Conservation (phyloP, 305 asterid genomes). For the Salvia sclarea region DNA sequence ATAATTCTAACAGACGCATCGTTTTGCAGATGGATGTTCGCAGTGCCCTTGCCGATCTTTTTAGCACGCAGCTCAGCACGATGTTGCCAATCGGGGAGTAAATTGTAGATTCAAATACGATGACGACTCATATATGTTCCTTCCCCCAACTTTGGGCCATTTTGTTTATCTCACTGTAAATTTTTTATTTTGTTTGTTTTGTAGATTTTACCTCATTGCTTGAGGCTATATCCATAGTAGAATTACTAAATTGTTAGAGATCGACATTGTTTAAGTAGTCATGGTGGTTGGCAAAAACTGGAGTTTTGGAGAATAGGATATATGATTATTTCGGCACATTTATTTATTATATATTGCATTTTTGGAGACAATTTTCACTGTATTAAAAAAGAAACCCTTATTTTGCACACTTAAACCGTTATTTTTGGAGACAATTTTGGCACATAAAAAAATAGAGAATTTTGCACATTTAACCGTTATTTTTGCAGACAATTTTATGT, state of each 20-base stretch:
- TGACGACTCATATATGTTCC: too few species aligned
- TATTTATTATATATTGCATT: constrained; percentile 14
- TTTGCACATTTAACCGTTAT: too few species aligned
- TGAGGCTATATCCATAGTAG: not conserved
- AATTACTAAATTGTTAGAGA: not conserved
- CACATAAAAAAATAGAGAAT: too few species aligned
- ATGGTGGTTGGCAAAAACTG: constrained; percentile 9
- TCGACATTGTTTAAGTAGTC: not conserved
- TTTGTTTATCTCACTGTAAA: too few species aligned
- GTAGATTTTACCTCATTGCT: constrained; percentile 1
- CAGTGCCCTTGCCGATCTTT: constrained; percentile 84
- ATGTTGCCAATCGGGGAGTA: constrained; percentile 45
- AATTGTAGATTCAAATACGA: constrained; percentile 25
- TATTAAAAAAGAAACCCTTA: too few species aligned
- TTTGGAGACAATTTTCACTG: not conserved
- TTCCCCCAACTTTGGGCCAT: not conserved
- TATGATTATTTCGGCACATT: not conserved
- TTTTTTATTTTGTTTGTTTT: not conserved
- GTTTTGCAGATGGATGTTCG: constrained; percentile 81
- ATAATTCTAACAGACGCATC: not conserved
- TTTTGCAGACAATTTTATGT: too few species aligned
- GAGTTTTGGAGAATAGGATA: not conserved
- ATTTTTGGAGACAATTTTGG: too few species aligned
- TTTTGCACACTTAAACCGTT: too few species aligned
- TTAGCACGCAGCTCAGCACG: constrained; percentile 62